Percentiles rank a stretch among this genome's conserved stretches.
These are phyloP conservation scores for Beauveria varroae DNA, from an alignment of 2,329 filamentous ascomycete species.

Conservation along the genomic window DNA sequence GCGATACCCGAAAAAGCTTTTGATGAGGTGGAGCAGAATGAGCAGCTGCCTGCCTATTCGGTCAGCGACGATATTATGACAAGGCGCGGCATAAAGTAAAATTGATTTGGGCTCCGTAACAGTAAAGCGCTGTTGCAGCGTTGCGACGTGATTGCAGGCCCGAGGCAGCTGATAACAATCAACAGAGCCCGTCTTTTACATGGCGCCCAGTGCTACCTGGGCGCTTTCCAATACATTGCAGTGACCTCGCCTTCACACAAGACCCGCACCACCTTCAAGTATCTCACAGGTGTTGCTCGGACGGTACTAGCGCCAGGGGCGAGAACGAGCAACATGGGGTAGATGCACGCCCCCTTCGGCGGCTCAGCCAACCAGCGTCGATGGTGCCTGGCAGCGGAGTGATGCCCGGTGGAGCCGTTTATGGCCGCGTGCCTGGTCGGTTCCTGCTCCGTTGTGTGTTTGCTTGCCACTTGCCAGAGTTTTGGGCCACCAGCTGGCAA, in stretches of 20 bases:
- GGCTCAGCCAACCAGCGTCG: neutral
- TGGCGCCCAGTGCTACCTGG: neutral
- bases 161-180: neutral
- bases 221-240: neutral
- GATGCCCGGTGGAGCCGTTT: neutral
- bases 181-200: no score
- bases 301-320: constrained; percentile 12
- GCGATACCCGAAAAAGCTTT: neutral
- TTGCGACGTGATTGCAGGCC: neutral
- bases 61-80: neutral
- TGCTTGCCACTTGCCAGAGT: neutral
- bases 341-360: neutral
- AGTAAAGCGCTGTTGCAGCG: neutral
- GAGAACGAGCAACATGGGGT: constrained; percentile 6
- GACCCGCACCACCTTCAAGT: neutral
- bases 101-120: neutral
- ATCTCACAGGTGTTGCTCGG: neutral
- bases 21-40: neutral
- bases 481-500: neutral
- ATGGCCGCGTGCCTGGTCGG: neutral
- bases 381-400: neutral
- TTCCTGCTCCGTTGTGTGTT: neutral
- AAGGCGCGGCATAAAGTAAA: neutral
- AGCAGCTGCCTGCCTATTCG: neutral
- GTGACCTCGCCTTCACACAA: neutral